phyloP scores from a whole-genome alignment of 345 rosid genomes.

The Laguncularia racemosa region DNA sequence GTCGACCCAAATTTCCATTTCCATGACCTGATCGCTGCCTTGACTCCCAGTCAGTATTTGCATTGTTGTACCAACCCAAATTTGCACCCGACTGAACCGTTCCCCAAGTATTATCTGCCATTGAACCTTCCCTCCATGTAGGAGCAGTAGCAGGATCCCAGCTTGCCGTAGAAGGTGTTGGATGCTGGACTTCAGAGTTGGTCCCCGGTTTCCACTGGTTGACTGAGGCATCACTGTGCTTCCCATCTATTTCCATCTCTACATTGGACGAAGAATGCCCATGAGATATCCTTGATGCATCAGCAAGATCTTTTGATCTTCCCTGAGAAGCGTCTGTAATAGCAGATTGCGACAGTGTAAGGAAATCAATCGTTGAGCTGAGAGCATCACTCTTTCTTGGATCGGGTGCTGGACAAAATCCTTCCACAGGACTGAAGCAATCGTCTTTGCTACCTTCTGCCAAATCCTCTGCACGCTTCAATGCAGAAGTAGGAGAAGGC shows the following conservation, averaged over 20 bases:
- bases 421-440: conserved; percentile 69
- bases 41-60: conserved; percentile 24
- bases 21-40: conserved; percentile 29
- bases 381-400: conserved; percentile 61
- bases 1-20: conserved; percentile 21
- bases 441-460: conserved; percentile 57
- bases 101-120: conserved; percentile 27
- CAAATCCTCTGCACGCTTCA: conserved; percentile 39
- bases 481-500: conserved; percentile 68
- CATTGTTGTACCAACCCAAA: conserved; percentile 19
- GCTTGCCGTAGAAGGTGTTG: conserved; percentile 29
- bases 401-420: conserved; percentile 51
- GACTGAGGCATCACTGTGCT: conserved; percentile 32
- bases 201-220: conserved; percentile 44
- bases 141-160: conserved; percentile 18
- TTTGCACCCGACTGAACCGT: conserved; percentile 35
- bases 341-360: conserved; percentile 37
- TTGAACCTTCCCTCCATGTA: conserved; percentile 37
- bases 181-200: conserved; percentile 37
- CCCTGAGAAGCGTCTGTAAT: conserved; percentile 23
- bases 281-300: conserved; percentile 29
- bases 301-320: conserved; percentile 22
- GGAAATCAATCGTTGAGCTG: conserved; percentile 65
- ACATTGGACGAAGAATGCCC: conserved; percentile 36
- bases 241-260: conserved; percentile 31